These are phyloP conservation scores for Passiflora organensis DNA, from an alignment of 345 rosid genomes.

Conservation along the genomic window DNA sequence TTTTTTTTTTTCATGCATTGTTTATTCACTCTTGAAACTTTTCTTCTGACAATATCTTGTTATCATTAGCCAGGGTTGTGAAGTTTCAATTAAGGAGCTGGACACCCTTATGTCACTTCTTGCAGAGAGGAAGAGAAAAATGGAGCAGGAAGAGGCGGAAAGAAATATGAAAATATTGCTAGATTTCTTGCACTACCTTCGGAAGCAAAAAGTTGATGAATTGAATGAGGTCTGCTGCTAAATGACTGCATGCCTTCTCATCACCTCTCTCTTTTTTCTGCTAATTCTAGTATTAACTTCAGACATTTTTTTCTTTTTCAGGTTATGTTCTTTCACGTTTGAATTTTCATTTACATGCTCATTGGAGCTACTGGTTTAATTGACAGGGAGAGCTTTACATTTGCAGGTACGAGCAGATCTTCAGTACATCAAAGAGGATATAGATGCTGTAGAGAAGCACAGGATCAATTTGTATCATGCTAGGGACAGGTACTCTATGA, in stretches of 20 bases:
- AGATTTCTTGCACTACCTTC: constrained; percentile 75
- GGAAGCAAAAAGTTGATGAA: constrained; percentile 90
- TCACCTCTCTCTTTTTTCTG: not conserved
- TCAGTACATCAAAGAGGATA: constrained; percentile 81
- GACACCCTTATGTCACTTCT: constrained; percentile 69
- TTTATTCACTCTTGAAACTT: not conserved
- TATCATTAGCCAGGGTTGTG: constrained; percentile 74
- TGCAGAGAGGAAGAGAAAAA: constrained; percentile 82
- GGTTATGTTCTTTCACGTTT: not conserved
- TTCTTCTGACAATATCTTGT: constrained; percentile 15
- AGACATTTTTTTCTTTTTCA: not conserved
- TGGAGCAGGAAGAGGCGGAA: constrained; percentile 98
- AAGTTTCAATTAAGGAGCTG: constrained; percentile 81
- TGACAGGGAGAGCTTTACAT: constrained; percentile 10
- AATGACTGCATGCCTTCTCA: too few relatives aligned
- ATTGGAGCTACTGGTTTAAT: not conserved
- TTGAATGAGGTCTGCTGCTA: constrained; percentile 60
- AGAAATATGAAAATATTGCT: constrained; percentile 94
- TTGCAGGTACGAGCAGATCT: constrained; percentile 79
- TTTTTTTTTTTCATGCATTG: too few relatives aligned
- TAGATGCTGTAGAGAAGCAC: constrained; percentile 82
- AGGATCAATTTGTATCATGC: constrained; percentile 78
- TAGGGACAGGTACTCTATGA: constrained; percentile 71
- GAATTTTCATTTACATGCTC: not conserved
- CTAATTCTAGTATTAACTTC: not conserved